phyloP scores from a whole-genome alignment of 78 protist genomes.

The Dictyostelium intermedium region DNA sequence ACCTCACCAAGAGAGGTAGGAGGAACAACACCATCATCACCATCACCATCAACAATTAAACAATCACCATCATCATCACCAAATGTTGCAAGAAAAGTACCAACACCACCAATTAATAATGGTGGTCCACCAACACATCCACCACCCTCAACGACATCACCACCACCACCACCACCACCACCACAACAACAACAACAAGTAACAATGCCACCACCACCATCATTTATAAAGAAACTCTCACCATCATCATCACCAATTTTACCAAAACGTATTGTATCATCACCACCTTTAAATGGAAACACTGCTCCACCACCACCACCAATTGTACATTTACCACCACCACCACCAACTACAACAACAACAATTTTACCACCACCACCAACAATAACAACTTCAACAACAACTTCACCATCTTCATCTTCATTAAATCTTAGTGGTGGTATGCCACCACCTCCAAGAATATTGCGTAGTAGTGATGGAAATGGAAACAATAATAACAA shows the following conservation, averaged over 20 bases:
- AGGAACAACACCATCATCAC: background rate
- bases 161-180: conserved; percentile 3
- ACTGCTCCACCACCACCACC: conserved; percentile 6
- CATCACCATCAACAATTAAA: background rate
- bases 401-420: background rate
- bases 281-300: conserved; percentile 1
- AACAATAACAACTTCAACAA: background rate
- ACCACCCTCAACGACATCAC: background rate
- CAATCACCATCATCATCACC: conserved; percentile 26
- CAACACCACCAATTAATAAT: conserved; percentile 6
- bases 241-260: conserved; percentile 1
- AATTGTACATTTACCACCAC: background rate
- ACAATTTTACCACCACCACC: conserved; percentile 1
- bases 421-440: background rate
- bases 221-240: background rate
- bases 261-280: background rate
- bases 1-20: background rate
- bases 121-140: background rate
- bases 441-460: conserved; percentile 23
- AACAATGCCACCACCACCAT: background rate
- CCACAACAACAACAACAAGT: background rate
- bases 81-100: background rate
- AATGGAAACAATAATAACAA: background rate
- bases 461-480: background rate
- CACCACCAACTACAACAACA: background rate